Evolutionary conservation across 495 filamentous ascomycete species (phyloP).

Genomic region (Entonaema liquescens): DNA sequence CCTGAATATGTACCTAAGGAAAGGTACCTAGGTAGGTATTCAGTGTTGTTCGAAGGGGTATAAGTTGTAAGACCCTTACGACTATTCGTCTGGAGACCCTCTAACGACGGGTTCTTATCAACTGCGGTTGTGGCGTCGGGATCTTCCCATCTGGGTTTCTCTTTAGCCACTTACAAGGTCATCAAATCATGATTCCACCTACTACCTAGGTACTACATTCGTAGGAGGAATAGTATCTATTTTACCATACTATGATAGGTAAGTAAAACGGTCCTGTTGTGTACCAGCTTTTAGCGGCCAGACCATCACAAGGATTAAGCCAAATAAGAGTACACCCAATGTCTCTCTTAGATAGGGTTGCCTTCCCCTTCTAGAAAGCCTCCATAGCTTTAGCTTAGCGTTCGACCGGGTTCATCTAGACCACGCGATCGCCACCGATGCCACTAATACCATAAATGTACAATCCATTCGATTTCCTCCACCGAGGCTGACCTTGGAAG

Average conservation of each 20-base stretch:
- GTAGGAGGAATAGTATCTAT: too few relatives aligned
- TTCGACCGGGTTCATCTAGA: conserved; percentile 39
- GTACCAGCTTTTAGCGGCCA: not conserved
- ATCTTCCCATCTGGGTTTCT: conserved; percentile 7
- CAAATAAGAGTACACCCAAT: not conserved
- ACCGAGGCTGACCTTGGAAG: conserved; percentile 37
- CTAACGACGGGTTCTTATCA: conserved; percentile 1
- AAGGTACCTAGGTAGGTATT: too few relatives aligned
- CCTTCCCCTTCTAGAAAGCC: conserved; percentile 47
- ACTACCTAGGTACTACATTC: not conserved
- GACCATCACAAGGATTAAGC: not conserved
- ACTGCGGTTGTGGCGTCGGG: conserved; percentile 19
- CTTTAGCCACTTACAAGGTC: conserved; percentile 22
- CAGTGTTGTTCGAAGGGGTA: too few relatives aligned
- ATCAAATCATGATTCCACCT: conserved; percentile 20
- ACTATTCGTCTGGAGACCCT: not conserved
- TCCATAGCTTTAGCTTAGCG: conserved; percentile 40
- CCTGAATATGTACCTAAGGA: too few relatives aligned
- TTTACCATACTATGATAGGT: not conserved
- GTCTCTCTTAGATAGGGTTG: conserved; percentile 30
- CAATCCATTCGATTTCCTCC: conserved; percentile 12
- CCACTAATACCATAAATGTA: too few relatives aligned
- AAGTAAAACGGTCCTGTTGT: not conserved
- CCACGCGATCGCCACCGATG: conserved; percentile 34
- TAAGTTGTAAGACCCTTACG: too few relatives aligned